These are phyloP conservation scores for Rhododendron vialii DNA, from an alignment of 148 eudicot genomes.

Conservation along the genomic window DNA sequence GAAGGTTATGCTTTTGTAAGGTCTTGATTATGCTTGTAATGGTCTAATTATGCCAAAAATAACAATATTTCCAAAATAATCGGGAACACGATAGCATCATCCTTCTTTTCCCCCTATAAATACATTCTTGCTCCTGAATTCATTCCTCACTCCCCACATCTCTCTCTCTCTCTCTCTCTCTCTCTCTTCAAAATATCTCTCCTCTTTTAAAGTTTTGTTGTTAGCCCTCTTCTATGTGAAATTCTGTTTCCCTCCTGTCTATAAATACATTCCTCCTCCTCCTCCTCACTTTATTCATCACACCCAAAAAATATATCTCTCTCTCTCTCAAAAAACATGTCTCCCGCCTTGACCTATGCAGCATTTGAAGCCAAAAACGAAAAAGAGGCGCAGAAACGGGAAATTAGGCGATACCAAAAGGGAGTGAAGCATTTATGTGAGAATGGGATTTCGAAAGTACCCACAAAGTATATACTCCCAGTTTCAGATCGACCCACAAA, in stretches of 20 bases:
- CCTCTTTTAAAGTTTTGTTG: too few species aligned
- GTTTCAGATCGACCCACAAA: slow-evolving; percentile 49
- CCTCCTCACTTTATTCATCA: not conserved
- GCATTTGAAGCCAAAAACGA: not conserved
- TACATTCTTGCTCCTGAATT: too few species aligned
- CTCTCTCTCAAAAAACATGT: not conserved
- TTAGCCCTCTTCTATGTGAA: too few species aligned
- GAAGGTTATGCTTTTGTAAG: too few species aligned
- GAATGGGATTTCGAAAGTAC: slow-evolving; percentile 54
- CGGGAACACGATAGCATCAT: too few species aligned
- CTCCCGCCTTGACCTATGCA: slow-evolving; percentile 4
- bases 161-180: too few species aligned
- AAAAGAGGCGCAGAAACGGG: slow-evolving; percentile 11
- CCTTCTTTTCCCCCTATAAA: not conserved
- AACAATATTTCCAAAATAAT: too few species aligned
- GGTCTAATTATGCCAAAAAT: too few species aligned
- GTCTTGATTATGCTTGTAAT: too few species aligned
- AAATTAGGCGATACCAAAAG: slow-evolving; percentile 32
- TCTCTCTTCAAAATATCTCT: too few species aligned
- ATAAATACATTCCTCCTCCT: not conserved
- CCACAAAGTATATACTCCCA: slow-evolving; percentile 65
- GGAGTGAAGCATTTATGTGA: slow-evolving; percentile 74
- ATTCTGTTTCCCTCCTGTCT: not conserved
- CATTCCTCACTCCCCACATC: too few species aligned
- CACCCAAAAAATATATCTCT: not conserved